Percentiles rank a stretch among this genome's conserved stretches.
Conservation (phyloP, 495 filamentous ascomycete genomes). For the Articulospora tetracladia region DNA sequence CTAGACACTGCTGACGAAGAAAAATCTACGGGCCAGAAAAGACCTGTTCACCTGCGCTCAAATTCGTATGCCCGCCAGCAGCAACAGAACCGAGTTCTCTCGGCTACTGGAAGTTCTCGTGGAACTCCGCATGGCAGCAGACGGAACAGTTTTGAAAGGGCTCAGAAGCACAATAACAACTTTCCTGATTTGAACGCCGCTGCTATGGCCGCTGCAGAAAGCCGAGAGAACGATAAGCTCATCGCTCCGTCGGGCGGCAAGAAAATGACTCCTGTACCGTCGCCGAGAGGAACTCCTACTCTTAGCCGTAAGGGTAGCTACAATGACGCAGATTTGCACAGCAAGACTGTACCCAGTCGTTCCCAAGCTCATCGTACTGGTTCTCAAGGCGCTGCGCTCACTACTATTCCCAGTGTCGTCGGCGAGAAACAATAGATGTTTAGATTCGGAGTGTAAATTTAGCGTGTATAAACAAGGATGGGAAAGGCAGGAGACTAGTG, state of each 20-base stretch:
- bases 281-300: neutral
- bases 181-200: neutral
- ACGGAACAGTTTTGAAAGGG: constrained; percentile 5
- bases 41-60: neutral
- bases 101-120: neutral
- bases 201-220: neutral
- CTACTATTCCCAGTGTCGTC: neutral
- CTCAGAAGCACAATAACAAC: neutral
- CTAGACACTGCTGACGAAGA: constrained; percentile 30
- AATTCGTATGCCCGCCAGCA: neutral
- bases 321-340: neutral
- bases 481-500: too few species aligned
- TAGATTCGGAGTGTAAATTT: too few species aligned
- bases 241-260: neutral
- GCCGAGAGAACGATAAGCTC: neutral
- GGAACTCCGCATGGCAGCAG: constrained; percentile 3
- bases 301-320: neutral
- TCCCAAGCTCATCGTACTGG: neutral
- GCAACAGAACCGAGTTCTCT: neutral
- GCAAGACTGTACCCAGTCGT: neutral
- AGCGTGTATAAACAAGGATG: too few species aligned
- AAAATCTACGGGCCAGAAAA: neutral
- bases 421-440: neutral
- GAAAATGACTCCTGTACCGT: neutral
- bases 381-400: neutral